Conservation (phyloP, 371 early-diverging fungal species). For the Apophysomyces ossiformis region DNA sequence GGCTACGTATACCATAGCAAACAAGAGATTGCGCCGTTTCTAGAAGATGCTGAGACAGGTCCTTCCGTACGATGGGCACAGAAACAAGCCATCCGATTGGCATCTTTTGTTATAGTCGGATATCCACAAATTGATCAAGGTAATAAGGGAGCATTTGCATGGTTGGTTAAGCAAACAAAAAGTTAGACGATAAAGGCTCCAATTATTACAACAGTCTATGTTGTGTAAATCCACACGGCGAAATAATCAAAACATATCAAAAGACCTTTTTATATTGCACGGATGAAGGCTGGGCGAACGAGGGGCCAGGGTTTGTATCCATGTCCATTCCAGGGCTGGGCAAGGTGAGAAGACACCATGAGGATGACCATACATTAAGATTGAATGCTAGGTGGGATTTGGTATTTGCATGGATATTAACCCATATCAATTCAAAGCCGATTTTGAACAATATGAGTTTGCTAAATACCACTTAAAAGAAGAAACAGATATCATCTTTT, state of each 20-base stretch:
- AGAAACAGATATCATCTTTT: slow-evolving; percentile 53
- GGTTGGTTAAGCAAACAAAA: background rate
- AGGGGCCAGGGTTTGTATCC: slow-evolving; percentile 69
- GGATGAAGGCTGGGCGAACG: slow-evolving; percentile 79
- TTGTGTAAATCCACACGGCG: slow-evolving; percentile 57
- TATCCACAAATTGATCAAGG: slow-evolving; percentile 56
- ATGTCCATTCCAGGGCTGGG: slow-evolving; percentile 49
- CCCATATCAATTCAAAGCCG: slow-evolving; percentile 70
- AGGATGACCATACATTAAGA: background rate
- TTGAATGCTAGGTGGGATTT: slow-evolving; percentile 59
- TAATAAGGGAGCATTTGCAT: background rate
- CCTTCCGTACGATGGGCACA: slow-evolving; percentile 71
- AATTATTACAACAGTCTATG: slow-evolving; percentile 63
- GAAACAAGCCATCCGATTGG: slow-evolving; percentile 54
- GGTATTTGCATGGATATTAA: slow-evolving; percentile 89
- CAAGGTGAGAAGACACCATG: slow-evolving; percentile 33
- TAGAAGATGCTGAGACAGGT: slow-evolving; percentile 62
- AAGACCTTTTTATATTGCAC: slow-evolving; percentile 73
- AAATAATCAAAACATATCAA: slow-evolving; percentile 62
- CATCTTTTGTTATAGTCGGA: slow-evolving; percentile 68
- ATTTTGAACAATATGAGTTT: slow-evolving; percentile 72
- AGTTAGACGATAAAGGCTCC: slow-evolving; percentile 2
- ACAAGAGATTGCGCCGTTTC: slow-evolving; percentile 59
- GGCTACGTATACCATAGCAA: slow-evolving; percentile 67
- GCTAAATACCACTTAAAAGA: slow-evolving; percentile 61